A percentile compares a stretch with the other conserved stretches of the same genome.
These are phyloP conservation scores for Exophiala lecanii-corni DNA, from an alignment of 2,329 filamentous ascomycete species.

Conservation along the genomic window DNA sequence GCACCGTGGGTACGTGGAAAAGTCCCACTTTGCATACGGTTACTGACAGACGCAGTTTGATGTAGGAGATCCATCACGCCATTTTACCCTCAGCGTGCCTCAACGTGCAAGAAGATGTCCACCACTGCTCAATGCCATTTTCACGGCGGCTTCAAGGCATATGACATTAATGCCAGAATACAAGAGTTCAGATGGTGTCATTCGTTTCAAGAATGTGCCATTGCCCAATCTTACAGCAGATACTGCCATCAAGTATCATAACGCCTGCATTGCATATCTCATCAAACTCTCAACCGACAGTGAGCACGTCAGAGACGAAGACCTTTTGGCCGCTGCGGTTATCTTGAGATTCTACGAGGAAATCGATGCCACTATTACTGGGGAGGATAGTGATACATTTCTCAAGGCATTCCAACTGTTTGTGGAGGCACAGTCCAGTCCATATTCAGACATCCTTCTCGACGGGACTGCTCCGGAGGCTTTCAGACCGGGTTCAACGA, in stretches of 20 bases:
- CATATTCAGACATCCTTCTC: constrained; percentile 14
- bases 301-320: constrained; percentile 44
- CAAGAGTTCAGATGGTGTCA: constrained; percentile 14
- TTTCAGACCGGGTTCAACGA: constrained; percentile 12
- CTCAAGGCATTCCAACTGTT: constrained; percentile 24
- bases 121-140: constrained; percentile 27
- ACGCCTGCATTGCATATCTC: constrained; percentile 29
- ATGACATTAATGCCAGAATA: constrained; percentile 16
- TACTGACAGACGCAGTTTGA: constrained; percentile 19
- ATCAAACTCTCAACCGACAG: constrained; percentile 31
- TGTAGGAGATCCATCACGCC: constrained; percentile 23
- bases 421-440: constrained; percentile 23
- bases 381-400: constrained; percentile 33
- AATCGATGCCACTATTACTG: constrained; percentile 43
- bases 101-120: constrained; percentile 24
- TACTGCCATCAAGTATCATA: constrained; percentile 28
- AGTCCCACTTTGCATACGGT: not conserved
- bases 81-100: constrained; percentile 24
- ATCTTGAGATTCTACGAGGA: constrained; percentile 56
- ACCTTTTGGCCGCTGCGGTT: constrained; percentile 52
- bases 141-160: constrained; percentile 24
- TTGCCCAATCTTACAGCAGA: constrained; percentile 25
- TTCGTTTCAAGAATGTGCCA: constrained; percentile 20
- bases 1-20: constrained; percentile 22
- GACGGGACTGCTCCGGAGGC: constrained; percentile 13